Base-by-base conservation (phyloP, 306 rosid species). In the Sphenostylis stenocarpa region DNA sequence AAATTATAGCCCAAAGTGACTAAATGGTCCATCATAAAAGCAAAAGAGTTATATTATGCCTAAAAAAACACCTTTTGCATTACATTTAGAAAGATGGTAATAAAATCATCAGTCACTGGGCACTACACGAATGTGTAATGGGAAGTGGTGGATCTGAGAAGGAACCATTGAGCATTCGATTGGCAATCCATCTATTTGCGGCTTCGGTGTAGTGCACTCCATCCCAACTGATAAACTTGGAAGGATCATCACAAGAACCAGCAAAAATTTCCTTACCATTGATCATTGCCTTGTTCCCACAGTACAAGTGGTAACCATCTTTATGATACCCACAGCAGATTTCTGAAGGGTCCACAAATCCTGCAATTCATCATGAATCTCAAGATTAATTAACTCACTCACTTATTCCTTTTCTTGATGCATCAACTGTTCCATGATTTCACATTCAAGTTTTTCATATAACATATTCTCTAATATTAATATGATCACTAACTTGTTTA, bases 171-270 rank as follows among this genome's bases (percentile, higher is more conserved):
- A 86, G 7, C 47, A 93, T 80, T 0, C 76, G 80, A 62, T 81
- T 68, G 9, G 93, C 86, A 71, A 91, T 73, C 98, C 98, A 93
- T 12, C 13, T 55, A 66, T 93, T 91, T 16, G 97, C 97, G 43
- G 96, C 91, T 51, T 91, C 97, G 0, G 93, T 89, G 77, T 93
- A 89, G 77, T 91, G 98, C 8, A 93, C 92, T 0, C 98, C 97
- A 86, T 93, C 98, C 98, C 98, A 93, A 21, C 97, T 93, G 4
- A 93, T 86, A 48, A 88, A 58, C 61, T 61, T 58, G 3, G 93
- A 93, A 56, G 98, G 97, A 80, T 93, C 89, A 72, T 80, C 78
- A 65, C 98, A 93, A 1, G 96, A 85, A 58, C 83, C 86, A 1
- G 90, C 84, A 44, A 80, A 77, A 1, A 89, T 53, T 21, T 89